Percentiles rank a stretch among this genome's conserved stretches.
Evolutionary conservation across 306 rosid species (phyloP).

Genomic region (Quercus ilex): DNA sequence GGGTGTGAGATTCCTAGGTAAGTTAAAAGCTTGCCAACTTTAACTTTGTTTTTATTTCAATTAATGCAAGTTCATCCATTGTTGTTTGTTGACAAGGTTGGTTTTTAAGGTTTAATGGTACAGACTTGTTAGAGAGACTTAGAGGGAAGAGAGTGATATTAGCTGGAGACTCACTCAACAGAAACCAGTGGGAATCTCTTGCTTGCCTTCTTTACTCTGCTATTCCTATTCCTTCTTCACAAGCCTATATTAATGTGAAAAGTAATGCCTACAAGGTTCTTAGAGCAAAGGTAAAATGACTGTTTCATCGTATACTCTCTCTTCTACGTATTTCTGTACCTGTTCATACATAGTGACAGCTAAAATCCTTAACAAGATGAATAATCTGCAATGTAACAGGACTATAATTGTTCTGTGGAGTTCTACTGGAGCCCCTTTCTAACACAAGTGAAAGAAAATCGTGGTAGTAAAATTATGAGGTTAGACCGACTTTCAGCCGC

Average conservation of each 20-base stretch:
- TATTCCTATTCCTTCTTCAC: constrained; percentile 23
- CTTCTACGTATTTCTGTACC: too few relatives aligned
- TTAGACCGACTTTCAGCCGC: constrained; percentile 29
- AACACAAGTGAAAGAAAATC: constrained; percentile 24
- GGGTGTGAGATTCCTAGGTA: constrained; percentile 41
- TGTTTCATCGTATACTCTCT: too few relatives aligned
- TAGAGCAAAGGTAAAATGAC: constrained; percentile 26
- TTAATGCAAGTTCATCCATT: background rate
- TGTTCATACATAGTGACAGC: too few relatives aligned
- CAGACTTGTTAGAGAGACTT: constrained; percentile 38
- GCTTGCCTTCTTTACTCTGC: constrained; percentile 43
- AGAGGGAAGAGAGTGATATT: constrained; percentile 40
- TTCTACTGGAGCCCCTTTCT: constrained; percentile 54
- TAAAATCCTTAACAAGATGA: too few relatives aligned
- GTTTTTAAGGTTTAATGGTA: constrained; percentile 30
- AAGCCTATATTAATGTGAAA: constrained; percentile 7
- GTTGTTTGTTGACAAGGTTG: background rate
- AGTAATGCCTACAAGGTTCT: constrained; percentile 33
- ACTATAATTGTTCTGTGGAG: constrained; percentile 39
- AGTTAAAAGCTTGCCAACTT: background rate
- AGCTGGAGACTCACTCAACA: constrained; percentile 49
- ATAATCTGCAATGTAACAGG: constrained; percentile 10
- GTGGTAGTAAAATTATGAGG: constrained; percentile 24
- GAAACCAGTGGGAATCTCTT: constrained; percentile 53
- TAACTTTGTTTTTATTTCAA: background rate